Evolutionary conservation across 768 basidiomycete species (phyloP), one percentile per base, ranked within the genome.

Genomic region (Naganishia onofrii): DNA sequence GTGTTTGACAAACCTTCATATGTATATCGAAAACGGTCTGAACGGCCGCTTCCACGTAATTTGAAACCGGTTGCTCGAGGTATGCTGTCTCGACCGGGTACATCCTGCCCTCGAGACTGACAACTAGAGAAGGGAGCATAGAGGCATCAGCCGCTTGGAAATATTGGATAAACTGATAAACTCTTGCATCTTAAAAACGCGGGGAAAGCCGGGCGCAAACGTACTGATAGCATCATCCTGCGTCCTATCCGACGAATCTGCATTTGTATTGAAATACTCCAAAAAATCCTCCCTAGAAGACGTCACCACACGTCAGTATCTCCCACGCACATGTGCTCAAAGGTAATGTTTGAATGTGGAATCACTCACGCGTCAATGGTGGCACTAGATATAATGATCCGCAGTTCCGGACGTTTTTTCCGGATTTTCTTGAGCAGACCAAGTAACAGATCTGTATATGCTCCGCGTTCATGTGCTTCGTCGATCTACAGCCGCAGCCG

Each of bases 401-500:
- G 86, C 55, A 99, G 86, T 0, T 90, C 88, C 13, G 93, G 91
- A 28, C 96, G 86, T 78, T 96, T 95, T 69, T 89, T 87, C 38
- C 92, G 88, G 68, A 99, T 95, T 79, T 98, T 98, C 83, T 96
- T 95, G 56, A 99, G 82, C 21, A 97, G 82, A 0, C 95, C 95
- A 0, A 99, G 84, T 1, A 99, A 82, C 12, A 99, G 82, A 79
- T 99, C 96, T 0, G 94, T 97, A 79, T 97, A 95, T n/a, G 92
- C 84, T 76, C 92, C 92, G 38, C 96, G 85, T 78, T 99, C 96
- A 78, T 99, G 96, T 0, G 93, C 96, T 83, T 98, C 96, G 75
- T 99, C 96, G 56, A 99, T 89, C 93, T 95, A 42, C 13, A 3
- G 17, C 64, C n/a, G n/a, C n/a, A n/a, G n/a, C n/a, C n/a, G n/a